Conservation (phyloP, 768 basidiomycete genomes). For the Lentinus tigrinus region DNA sequence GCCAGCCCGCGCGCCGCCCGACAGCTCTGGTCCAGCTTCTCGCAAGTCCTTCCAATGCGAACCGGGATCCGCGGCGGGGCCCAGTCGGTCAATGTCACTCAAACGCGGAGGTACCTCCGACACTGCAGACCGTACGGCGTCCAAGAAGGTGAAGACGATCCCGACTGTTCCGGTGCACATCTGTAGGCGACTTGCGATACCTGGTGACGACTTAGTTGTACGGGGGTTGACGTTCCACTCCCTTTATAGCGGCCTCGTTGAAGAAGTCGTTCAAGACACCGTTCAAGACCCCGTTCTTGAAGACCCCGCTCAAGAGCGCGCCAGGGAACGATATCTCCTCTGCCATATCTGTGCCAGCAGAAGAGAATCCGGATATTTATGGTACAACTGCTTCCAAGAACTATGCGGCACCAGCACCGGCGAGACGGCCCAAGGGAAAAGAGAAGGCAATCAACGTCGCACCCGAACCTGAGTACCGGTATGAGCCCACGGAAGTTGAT, state of each 20-base stretch:
- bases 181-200: slow-evolving; percentile 6
- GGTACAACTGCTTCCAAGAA: too few species aligned
- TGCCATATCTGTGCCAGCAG: not conserved
- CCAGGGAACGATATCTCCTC: not conserved
- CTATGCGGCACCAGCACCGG: too few species aligned
- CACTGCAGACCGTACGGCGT: not conserved
- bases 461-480: not conserved
- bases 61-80: not conserved
- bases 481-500: not conserved
- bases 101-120: slow-evolving; percentile 17
- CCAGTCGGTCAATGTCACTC: not conserved
- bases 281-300: slow-evolving; percentile 29
- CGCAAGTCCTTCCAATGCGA: not conserved
- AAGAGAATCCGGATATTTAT: too few species aligned
- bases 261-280: slow-evolving; percentile 11
- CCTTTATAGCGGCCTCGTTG: slow-evolving; percentile 6
- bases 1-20: not conserved
- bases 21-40: not conserved
- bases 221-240: not conserved
- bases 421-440: not conserved
- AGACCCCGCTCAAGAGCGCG: slow-evolving; percentile 18
- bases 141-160: slow-evolving; percentile 6
- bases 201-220: too few species aligned
- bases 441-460: not conserved
- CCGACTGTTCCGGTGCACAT: slow-evolving; percentile 6